Evolutionary conservation across 495 filamentous ascomycete species (phyloP), one percentile per base, ranked within the genome.

Genomic region (Xylaria bambusicola): DNA sequence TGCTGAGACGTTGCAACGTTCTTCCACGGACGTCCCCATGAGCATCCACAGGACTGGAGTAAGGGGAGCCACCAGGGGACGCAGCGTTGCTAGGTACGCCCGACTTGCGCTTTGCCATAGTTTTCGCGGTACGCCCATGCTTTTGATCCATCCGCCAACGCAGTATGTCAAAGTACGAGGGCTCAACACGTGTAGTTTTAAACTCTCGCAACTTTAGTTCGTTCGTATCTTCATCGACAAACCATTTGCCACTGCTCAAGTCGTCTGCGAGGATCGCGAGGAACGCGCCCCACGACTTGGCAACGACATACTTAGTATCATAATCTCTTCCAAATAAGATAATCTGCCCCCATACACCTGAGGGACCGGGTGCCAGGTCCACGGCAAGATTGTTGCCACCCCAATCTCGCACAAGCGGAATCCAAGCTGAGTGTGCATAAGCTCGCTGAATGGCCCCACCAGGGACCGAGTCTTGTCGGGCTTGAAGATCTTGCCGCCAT

Each of bases 301-400:
- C 88, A 56, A 99, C 81, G 23, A 99, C 93, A 66, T 94, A 98
- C 75, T 98, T 99, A 75, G 90, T 95, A 72, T 99, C 94, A 73
- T 97, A 99, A 74, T 99, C 94, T 23, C 94, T 89, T 38, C 94
- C 94, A 62, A 96, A 96, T 42, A 99, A 83, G 64, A 99, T 96
- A 48, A 99, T 83, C 68, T 99, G 94, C 46, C 94, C 94, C 93
- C 94, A 99, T 73, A 84, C 86, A 20, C 94, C 94, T 15, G 84
- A 83, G 2, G 94, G 90, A 2, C 94, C 95, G 35, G 94, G 94
- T 20, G 95, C 92, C 47, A 99, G 82, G 73, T 99, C 94, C 31
- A 97, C 85, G 13, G 92, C 92, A 66, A 99, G 79, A 77, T 93
- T 91, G 82, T 99, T 99, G 65, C 94, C 94, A 66, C 94, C 94